phyloP scores from a whole-genome alignment of 164 flowering plant genomes.

The Piper longum region DNA sequence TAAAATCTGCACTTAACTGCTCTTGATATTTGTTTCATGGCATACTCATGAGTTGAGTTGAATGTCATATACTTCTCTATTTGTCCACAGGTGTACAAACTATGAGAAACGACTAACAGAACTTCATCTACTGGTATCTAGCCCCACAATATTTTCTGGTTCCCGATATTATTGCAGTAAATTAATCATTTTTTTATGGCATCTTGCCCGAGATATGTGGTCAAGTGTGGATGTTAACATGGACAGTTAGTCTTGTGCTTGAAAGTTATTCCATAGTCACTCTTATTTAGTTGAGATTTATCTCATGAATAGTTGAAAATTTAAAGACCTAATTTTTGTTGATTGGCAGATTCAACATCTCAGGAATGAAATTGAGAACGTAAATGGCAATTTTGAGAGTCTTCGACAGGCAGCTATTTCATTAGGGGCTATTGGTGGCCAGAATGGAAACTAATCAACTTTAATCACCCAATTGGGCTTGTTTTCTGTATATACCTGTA shows the following conservation, averaged over 20 bases:
- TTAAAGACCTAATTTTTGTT: background rate
- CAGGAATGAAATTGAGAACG: constrained; percentile 23
- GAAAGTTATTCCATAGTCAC: too few relatives aligned
- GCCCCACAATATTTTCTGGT: background rate
- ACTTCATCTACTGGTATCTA: constrained; percentile 44
- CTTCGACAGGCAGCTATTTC: constrained; percentile 18
- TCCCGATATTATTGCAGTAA: too few relatives aligned
- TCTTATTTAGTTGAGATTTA: too few relatives aligned
- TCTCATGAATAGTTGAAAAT: background rate
- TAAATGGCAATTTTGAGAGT: constrained; percentile 19
- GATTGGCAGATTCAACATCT: constrained; percentile 30
- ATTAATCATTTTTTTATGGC: too few relatives aligned
- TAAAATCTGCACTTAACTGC: background rate
- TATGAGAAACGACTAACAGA: constrained; percentile 39
- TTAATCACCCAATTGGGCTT: background rate
- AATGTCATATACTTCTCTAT: background rate
- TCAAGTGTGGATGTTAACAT: too few relatives aligned
- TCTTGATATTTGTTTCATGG: background rate
- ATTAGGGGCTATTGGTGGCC: constrained; percentile 20
- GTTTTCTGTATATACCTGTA: background rate
- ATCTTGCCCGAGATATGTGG: background rate
- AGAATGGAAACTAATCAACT: constrained; percentile 6
- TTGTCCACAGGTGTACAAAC: constrained; percentile 39
- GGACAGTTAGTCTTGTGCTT: background rate
- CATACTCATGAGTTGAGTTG: background rate